Conservation (phyloP, 768 basidiomycete species). For the Cyathus striatus region DNA sequence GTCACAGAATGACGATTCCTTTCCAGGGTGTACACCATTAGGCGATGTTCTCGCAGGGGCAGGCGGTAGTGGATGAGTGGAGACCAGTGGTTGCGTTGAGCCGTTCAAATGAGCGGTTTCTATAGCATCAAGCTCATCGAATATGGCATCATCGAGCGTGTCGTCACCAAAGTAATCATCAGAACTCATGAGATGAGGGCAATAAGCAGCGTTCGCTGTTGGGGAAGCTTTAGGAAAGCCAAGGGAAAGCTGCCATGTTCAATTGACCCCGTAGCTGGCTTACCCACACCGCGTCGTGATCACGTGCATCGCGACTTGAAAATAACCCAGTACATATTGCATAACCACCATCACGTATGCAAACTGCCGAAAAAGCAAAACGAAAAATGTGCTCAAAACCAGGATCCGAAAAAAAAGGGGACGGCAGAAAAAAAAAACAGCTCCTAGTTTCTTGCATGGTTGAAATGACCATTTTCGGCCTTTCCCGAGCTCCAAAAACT, state of each 20-base stretch:
- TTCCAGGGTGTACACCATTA: slow-evolving; percentile 12
- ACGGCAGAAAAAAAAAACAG: too few species aligned
- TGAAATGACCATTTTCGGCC: too few species aligned
- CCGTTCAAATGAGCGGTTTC: slow-evolving; percentile 50
- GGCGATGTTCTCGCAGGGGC: slow-evolving; percentile 7
- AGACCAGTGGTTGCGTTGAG: slow-evolving; percentile 7
- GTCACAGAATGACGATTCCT: slow-evolving; percentile 46
- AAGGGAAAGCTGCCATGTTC: too few species aligned
- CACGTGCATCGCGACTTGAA: not conserved
- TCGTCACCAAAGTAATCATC: slow-evolving; percentile 75
- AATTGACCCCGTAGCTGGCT: not conserved
- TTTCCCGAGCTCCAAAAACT: too few species aligned
- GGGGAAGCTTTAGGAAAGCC: not conserved
- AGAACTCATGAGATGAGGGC: slow-evolving; percentile 55
- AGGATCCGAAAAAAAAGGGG: too few species aligned
- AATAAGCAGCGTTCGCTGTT: not conserved
- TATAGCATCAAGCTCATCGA: slow-evolving; percentile 64
- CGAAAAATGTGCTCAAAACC: too few species aligned
- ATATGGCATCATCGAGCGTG: slow-evolving; percentile 49
- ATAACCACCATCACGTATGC: too few species aligned
- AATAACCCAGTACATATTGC: too few species aligned
- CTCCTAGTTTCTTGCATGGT: too few species aligned
- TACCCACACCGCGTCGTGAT: not conserved
- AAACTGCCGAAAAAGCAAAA: too few species aligned
- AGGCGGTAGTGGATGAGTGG: slow-evolving; percentile 8